phyloP scores from a whole-genome alignment of 163 green algal species.

The Scenedesmus sp. region DNA sequence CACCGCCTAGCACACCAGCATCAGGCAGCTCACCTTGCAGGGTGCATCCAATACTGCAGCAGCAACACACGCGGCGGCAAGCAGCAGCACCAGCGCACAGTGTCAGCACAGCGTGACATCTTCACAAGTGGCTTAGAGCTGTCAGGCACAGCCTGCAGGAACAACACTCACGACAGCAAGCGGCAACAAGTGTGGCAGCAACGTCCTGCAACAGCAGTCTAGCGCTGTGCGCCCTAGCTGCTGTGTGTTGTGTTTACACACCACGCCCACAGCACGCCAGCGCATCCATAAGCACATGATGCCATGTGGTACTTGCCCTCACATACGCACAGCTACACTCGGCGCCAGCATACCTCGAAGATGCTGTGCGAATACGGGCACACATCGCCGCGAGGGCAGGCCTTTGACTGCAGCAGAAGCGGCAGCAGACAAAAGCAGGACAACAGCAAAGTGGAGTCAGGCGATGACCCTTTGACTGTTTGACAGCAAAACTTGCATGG shows the following conservation, averaged over 20 bases:
- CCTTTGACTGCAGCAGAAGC: constrained; percentile 27
- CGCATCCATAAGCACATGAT: neutral
- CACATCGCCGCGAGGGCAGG: constrained; percentile 37
- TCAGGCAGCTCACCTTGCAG: neutral
- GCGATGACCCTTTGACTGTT: neutral
- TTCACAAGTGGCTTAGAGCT: neutral
- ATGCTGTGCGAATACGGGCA: constrained; percentile 51
- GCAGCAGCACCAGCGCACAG: neutral
- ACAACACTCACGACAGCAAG: too few relatives aligned
- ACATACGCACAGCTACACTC: neutral
- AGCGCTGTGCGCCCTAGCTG: too few relatives aligned
- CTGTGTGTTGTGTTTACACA: too few relatives aligned
- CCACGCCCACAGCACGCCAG: neutral
- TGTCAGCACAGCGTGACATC: too few relatives aligned
- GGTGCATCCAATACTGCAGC: constrained; percentile 49
- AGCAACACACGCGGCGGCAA: neutral
- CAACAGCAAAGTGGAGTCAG: neutral
- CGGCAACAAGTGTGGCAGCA: too few relatives aligned
- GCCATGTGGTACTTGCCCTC: neutral
- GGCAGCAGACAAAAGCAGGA: neutral
- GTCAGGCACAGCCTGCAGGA: neutral
- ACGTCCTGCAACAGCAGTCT: too few relatives aligned
- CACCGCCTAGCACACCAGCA: neutral
- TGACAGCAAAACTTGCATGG: too few relatives aligned
- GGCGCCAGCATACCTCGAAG: constrained; percentile 23